These are phyloP conservation scores for Monilinia laxa DNA, from an alignment of 2,329 filamentous ascomycete genomes.

Conservation along the genomic window DNA sequence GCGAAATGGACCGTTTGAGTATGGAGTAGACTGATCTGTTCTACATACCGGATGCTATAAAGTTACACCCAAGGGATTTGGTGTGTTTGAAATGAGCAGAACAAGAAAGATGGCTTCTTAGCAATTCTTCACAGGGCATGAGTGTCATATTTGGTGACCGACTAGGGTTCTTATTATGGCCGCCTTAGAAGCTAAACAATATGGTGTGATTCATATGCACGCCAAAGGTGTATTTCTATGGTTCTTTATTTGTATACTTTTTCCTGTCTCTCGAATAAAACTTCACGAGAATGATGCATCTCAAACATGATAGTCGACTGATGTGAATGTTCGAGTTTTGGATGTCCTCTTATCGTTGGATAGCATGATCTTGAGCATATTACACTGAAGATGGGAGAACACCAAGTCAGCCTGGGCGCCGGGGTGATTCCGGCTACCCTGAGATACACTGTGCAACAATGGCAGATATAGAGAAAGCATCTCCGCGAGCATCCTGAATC, in stretches of 20 bases:
- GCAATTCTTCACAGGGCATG: background rate
- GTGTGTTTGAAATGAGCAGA: background rate
- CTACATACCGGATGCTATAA: background rate
- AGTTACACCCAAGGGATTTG: background rate
- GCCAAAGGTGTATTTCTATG: background rate
- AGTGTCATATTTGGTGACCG: slow-evolving; percentile 11
- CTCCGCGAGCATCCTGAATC: background rate
- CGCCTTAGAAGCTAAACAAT: background rate
- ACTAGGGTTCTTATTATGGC: background rate
- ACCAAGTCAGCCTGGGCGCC: background rate
- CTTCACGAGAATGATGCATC: background rate
- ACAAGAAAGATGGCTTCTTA: background rate
- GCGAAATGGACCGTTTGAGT: background rate
- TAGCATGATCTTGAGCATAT: background rate
- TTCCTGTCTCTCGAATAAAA: background rate
- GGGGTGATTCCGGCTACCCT: background rate
- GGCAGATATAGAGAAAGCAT: background rate
- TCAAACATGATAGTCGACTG: background rate
- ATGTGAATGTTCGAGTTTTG: background rate
- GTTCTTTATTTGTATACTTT: slow-evolving; percentile 3
- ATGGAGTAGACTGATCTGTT: background rate
- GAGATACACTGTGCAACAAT: background rate
- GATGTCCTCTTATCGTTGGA: background rate
- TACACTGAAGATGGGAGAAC: background rate
- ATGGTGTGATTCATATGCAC: background rate